phyloP scores from a whole-genome alignment of 345 rosid species.

The Cardamine chenopodiifolia region DNA sequence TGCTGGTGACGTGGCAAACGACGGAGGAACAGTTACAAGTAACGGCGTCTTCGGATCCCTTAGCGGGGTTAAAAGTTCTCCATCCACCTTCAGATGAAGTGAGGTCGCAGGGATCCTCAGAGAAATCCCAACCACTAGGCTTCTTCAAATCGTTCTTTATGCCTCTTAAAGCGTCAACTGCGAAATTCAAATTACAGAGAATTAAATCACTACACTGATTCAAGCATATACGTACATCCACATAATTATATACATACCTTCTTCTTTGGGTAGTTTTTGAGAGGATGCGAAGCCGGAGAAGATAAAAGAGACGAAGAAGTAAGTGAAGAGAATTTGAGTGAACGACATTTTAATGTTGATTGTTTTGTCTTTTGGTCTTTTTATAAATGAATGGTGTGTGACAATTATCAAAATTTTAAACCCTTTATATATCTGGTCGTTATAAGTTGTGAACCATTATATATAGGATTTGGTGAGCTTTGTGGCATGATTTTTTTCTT shows the following conservation, averaged over 20 bases:
- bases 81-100: constrained; percentile 40
- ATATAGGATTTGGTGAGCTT: too few species aligned
- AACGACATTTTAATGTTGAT: constrained; percentile 27
- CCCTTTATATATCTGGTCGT: too few species aligned
- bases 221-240: neutral
- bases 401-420: too few species aligned
- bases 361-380: too few species aligned
- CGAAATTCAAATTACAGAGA: neutral
- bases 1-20: constrained; percentile 49
- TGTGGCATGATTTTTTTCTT: neutral
- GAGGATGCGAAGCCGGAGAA: constrained; percentile 34
- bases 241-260: constrained; percentile 30
- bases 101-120: constrained; percentile 57
- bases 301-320: constrained; percentile 27
- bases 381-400: too few species aligned
- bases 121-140: constrained; percentile 50
- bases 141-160: constrained; percentile 54
- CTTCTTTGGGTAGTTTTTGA: constrained; percentile 38
- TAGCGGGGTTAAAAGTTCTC: constrained; percentile 19
- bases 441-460: too few species aligned
- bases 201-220: neutral
- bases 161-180: constrained; percentile 53
- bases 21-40: constrained; percentile 50
- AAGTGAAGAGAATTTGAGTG: constrained; percentile 19
- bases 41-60: constrained; percentile 41